phyloP scores from a whole-genome alignment of 306 rosid genomes.

The Canavalia ensiformis region DNA sequence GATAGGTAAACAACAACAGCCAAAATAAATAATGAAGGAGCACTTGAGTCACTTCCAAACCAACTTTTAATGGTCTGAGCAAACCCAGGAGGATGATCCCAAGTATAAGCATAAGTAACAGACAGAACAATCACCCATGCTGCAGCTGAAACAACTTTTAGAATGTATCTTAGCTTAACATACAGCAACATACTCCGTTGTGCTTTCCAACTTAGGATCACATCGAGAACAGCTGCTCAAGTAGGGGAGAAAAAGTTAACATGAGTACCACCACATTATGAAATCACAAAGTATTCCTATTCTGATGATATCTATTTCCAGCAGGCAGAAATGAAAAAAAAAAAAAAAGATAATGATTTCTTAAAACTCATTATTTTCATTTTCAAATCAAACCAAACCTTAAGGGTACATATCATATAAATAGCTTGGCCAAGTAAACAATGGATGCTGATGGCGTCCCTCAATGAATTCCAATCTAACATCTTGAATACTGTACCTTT shows the following conservation, averaged over 20 bases:
- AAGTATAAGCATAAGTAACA: constrained; percentile 86
- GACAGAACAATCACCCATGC: constrained; percentile 95
- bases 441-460: constrained; percentile 1
- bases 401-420: constrained; percentile 4
- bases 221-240: constrained; percentile 89
- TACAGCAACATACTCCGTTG: constrained; percentile 80
- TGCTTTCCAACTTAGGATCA: constrained; percentile 93
- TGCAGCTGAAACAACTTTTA: constrained; percentile 91
- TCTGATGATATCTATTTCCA: background rate
- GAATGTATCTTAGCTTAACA: constrained; percentile 86
- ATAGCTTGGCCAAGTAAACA: constrained; percentile 36
- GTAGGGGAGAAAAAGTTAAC: constrained; percentile 16
- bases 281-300: constrained; percentile 21
- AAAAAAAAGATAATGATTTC: constrained; percentile 14
- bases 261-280: constrained; percentile 35
- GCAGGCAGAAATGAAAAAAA: background rate
- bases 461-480: constrained; percentile 6
- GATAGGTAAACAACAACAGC: constrained; percentile 92
- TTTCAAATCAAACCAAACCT: constrained; percentile 20
- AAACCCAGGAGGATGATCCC: constrained; percentile 96
- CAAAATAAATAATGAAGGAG: constrained; percentile 90
- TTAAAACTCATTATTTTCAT: constrained; percentile 1
- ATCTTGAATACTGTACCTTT: constrained; percentile 29
- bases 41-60: constrained; percentile 76
- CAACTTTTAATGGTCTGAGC: constrained; percentile 94